These are phyloP conservation scores for Pseudogymnoascus sp. DNA, from an alignment of 2,329 filamentous ascomycete species.

Conservation along the genomic window DNA sequence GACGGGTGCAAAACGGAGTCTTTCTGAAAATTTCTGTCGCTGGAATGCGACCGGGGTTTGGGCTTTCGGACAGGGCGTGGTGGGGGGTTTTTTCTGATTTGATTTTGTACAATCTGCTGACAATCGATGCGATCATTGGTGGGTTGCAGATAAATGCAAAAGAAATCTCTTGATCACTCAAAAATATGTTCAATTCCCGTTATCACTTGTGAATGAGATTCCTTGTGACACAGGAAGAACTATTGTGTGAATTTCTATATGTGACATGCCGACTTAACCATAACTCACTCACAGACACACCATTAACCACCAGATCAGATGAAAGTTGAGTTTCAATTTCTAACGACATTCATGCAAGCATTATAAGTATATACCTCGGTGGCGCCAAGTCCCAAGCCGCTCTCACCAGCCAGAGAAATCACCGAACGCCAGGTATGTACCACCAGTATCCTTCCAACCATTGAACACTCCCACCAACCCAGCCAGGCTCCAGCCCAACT, in stretches of 20 bases:
- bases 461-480: neutral
- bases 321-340: conserved; percentile 3
- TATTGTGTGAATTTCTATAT: conserved; percentile 8
- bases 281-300: neutral
- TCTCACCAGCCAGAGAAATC: conserved; percentile 9
- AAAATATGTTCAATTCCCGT: conserved; percentile 10
- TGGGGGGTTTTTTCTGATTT: neutral
- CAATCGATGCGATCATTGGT: conserved; percentile 1
- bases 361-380: conserved; percentile 7
- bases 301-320: neutral
- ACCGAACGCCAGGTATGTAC: conserved; percentile 9
- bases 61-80: conserved; percentile 3
- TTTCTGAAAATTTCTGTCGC: conserved; percentile 7
- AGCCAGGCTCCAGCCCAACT: conserved; percentile 5
- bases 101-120: conserved; percentile 7
- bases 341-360: neutral
- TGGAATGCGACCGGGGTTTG: conserved; percentile 8
- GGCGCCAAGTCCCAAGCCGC: conserved; percentile 2
- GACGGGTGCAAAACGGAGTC: neutral
- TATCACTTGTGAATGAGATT: conserved; percentile 10
- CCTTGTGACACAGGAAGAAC: conserved; percentile 10
- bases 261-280: conserved; percentile 4
- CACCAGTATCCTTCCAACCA: neutral
- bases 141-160: conserved; percentile 5
- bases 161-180: conserved; percentile 6